Base-by-base conservation (phyloP, 1,284 basidiomycete species). In the Apiotrichum porosum region DNA sequence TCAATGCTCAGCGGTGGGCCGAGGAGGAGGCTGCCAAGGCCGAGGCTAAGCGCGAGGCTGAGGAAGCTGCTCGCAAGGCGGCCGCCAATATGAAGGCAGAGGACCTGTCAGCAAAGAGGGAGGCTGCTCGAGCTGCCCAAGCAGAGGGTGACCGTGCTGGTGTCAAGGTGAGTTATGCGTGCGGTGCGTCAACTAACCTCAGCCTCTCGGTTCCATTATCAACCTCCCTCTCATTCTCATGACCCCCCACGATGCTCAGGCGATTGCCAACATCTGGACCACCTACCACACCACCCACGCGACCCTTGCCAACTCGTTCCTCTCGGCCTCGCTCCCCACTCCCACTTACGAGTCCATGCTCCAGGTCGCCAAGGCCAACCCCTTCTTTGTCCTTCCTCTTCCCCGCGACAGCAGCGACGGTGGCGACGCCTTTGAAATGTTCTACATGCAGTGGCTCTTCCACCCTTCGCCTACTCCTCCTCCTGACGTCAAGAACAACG, bases 401-500 rank as follows among this genome's bases (percentile, higher is more conserved):
- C 83, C 84, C 10, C 79, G 73, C 9, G 41, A 62, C 6, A 52
- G 56, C 21, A 57, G 52, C 15, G 71, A 70, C 37, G 65, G 65
- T 34, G 62, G 61, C 18, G 72, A 75, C 46, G 71, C 85, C 8
- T 83, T 86, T 63, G 91, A 94, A 66, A 93, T 94, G 75, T 89
- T 85, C 73, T 86, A 85, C 63, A 76, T 94, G 50, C 84, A 93
- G 68, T 93, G 90, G 89, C 77, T 78, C 47, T 85, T 88, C 67
- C 84, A 91, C 65, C 79, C 79, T 4, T 68, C 80, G 1, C 85
- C 85, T 2, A 74, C 76, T 10, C 63, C 34, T 60, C 32, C 37
- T 5, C 34, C 51, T 15, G 42, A 45, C 10, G 26, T 28, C 15
- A 33, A 39, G 8, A 26, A 36, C 19, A n/a, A 34, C 48, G 74